Evolutionary conservation across 2,329 filamentous ascomycete genomes (phyloP), one percentile per base, ranked within the genome.

Genomic region (Arachnomyces sp.): DNA sequence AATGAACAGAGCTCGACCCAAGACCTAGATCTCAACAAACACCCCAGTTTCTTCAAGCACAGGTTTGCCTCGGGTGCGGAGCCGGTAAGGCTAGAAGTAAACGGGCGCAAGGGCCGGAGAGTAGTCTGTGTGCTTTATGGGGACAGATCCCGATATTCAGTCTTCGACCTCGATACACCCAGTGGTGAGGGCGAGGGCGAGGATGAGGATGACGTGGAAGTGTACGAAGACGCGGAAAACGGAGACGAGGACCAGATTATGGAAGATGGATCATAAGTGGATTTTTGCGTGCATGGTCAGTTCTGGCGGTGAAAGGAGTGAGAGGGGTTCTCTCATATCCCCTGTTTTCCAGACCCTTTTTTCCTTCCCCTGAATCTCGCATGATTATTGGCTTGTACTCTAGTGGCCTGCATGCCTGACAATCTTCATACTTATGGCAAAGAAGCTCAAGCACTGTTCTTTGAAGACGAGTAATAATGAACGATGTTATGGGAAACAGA

Each of bases 91-190:
- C 47, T 81, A 5, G 63, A 74, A 28, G 68, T 78, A 2, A 79
- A 79, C 50, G 76, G 75, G 14, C 61, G 74, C 8, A 69, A 68
- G 41, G 71, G 69, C 1, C 62, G 75, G 46, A 58, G 73, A 43
- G 69, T 72, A 3, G 62, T 75, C 14, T 69, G 75, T 38, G 71
- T 80, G 18, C 52, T 80, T 44, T 76, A 74, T 33, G 65, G 70
- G 18, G 70, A 75, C 52, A 57, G 63, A 28, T 63, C 71, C 52
- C 68, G 72, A 44, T 79, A 76, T 56, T 65, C 70, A 35, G 69
- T 79, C 11, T 57, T 78, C 43, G 75, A 80, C 55, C 51, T 80
- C 47, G 75, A 71, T 52, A 61, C 67, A 46, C 63, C 59, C 30
- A 55, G 52, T 34, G 57, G 48, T 28, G 52, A 59, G 8, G 58